A percentile compares a stretch with the other conserved stretches of the same genome.
Evolutionary conservation across 495 filamentous ascomycete species (phyloP).

Genomic region (Xylaria flabelliformis): DNA sequence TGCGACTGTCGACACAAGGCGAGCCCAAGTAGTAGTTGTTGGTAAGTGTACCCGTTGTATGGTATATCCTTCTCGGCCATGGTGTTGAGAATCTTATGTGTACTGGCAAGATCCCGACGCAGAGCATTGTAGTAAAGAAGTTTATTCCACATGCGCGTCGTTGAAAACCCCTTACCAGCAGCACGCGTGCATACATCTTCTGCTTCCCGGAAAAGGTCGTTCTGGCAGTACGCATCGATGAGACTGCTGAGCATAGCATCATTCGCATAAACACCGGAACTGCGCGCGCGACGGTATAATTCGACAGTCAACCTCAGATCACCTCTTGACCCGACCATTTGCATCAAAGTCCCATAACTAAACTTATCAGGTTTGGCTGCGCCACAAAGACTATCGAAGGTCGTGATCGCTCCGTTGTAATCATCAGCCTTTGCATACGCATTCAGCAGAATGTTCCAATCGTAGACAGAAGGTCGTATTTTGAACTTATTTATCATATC

Average conservation of each 20-base stretch:
- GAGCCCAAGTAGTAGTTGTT: conserved; percentile 74
- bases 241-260: conserved; percentile 66
- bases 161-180: conserved; percentile 47
- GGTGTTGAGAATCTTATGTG: conserved; percentile 63
- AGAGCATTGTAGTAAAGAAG: conserved; percentile 72
- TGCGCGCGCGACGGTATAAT: conserved; percentile 63
- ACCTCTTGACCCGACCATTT: conserved; percentile 71
- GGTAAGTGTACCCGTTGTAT: conserved; percentile 76
- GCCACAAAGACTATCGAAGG: conserved; percentile 63
- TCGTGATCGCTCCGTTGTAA: conserved; percentile 64
- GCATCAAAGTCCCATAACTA: conserved; percentile 76
- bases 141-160: conserved; percentile 78
- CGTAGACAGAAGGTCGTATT: conserved; percentile 57
- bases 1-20: conserved; percentile 64
- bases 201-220: conserved; percentile 63
- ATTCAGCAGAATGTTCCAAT: conserved; percentile 81
- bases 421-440: conserved; percentile 71
- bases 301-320: conserved; percentile 72
- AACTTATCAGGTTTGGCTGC: conserved; percentile 58
- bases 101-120: conserved; percentile 64
- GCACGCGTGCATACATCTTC: conserved; percentile 60
- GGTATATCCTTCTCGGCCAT: conserved; percentile 66
- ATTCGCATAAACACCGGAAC: conserved; percentile 32
- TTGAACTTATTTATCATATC: conserved; percentile 60
- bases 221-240: conserved; percentile 73